A percentile compares a stretch with the other conserved stretches of the same genome.
Conservation (phyloP, 805 yeast genomes). For the Candida orba region DNA sequence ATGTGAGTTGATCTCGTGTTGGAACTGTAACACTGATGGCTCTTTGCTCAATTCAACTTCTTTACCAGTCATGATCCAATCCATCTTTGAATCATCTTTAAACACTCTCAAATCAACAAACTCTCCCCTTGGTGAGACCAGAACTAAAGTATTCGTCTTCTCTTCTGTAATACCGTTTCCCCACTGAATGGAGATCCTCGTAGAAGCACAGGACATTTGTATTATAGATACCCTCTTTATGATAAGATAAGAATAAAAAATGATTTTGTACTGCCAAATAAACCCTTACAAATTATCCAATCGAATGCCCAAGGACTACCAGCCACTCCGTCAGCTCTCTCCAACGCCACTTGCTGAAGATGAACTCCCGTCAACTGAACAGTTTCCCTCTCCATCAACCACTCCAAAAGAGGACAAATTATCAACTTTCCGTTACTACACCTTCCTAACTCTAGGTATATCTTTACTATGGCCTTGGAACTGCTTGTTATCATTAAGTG, state of each 20-base stretch:
- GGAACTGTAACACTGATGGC: conserved; percentile 14
- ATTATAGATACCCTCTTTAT: too few species aligned
- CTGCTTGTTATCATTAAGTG: conserved; percentile 78
- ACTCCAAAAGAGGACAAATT: not conserved
- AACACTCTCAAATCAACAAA: conserved; percentile 41
- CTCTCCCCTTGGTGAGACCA: conserved; percentile 35
- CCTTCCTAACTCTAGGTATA: conserved; percentile 65
- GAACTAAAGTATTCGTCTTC: conserved; percentile 39
- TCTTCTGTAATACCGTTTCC: conserved; percentile 34
- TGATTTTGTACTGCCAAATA: too few species aligned
- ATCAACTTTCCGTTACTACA: conserved; percentile 33
- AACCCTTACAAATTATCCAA: too few species aligned
- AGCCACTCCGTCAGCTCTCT: not conserved
- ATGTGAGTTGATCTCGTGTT: conserved; percentile 21
- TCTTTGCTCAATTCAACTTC: conserved; percentile 21
- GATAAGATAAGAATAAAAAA: too few species aligned
- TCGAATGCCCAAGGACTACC: not conserved
- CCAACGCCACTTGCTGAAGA: conserved; percentile 9
- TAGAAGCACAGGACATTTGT: conserved; percentile 27
- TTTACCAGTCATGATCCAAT: conserved; percentile 28
- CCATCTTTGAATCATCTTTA: conserved; percentile 10
- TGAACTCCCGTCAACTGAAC: not conserved
- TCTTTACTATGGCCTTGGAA: conserved; percentile 97
- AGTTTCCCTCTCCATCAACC: not conserved
- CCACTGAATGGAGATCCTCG: conserved; percentile 50